Evolutionary conservation across 2,329 filamentous ascomycete species (phyloP).

Genomic region (Colletotrichum lindemuthianum): DNA sequence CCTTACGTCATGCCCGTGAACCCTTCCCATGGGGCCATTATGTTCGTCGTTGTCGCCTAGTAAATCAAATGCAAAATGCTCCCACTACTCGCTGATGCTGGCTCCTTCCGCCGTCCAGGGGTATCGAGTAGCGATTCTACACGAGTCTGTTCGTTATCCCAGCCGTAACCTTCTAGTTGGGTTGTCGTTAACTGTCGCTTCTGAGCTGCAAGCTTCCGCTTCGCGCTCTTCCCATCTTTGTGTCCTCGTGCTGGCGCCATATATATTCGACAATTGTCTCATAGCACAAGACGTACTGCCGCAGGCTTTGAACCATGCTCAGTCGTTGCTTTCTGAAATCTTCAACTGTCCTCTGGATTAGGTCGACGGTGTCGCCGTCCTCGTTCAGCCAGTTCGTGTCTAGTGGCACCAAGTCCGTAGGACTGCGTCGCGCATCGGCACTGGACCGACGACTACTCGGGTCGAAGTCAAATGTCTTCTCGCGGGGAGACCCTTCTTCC

Average conservation of each 20-base stretch:
- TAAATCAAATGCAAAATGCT: slow-evolving; percentile 25
- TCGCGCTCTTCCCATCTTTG: slow-evolving; percentile 36
- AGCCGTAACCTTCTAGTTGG: neutral
- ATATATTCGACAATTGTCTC: slow-evolving; percentile 94
- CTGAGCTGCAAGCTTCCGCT: slow-evolving; percentile 38
- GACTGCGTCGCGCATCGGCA: slow-evolving; percentile 29
- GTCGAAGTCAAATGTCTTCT: slow-evolving; percentile 38
- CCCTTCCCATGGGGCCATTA: slow-evolving; percentile 10
- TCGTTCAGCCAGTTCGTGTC: slow-evolving; percentile 75
- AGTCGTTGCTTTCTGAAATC: slow-evolving; percentile 89
- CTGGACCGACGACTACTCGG: slow-evolving; percentile 28
- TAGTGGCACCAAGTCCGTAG: slow-evolving; percentile 36
- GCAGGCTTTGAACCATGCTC: slow-evolving; percentile 95
- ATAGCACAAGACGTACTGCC: slow-evolving; percentile 96
- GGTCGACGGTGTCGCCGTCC: slow-evolving; percentile 76
- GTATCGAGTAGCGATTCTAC: slow-evolving; percentile 31
- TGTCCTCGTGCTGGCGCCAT: slow-evolving; percentile 56
- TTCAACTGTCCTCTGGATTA: slow-evolving; percentile 88
- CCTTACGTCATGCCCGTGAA: slow-evolving; percentile 25
- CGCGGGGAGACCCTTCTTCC: slow-evolving; percentile 44
- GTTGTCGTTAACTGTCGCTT: slow-evolving; percentile 26
- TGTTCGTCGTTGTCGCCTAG: slow-evolving; percentile 26
- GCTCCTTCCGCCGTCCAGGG: slow-evolving; percentile 24
- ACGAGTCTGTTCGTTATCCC: slow-evolving; percentile 7
- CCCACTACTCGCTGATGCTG: slow-evolving; percentile 32